Conservation (phyloP, 2,329 filamentous ascomycete genomes). For the Plectosphaerella plurivora region DNA sequence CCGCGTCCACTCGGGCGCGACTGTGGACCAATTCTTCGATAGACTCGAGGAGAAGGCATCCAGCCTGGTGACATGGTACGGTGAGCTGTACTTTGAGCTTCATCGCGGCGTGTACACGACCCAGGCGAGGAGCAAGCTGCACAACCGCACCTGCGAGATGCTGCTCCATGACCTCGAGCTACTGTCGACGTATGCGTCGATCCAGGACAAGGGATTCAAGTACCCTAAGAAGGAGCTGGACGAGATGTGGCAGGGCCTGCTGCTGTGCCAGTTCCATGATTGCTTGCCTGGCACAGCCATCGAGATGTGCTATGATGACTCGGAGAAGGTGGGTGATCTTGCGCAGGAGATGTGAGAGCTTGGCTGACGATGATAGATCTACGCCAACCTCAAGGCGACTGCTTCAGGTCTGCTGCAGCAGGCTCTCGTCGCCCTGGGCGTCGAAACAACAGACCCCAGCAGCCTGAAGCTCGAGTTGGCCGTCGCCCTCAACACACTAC, state of each 20-base stretch:
- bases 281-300: constrained; percentile 64
- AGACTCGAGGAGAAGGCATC: constrained; percentile 55
- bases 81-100: constrained; percentile 66
- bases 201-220: constrained; percentile 49
- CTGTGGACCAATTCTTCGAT: constrained; percentile 64
- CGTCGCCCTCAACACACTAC: constrained; percentile 54
- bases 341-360: not conserved
- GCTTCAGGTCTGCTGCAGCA: constrained; percentile 49
- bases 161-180: constrained; percentile 63
- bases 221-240: constrained; percentile 65
- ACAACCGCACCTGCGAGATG: constrained; percentile 60
- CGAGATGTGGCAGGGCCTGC: constrained; percentile 62
- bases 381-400: constrained; percentile 53
- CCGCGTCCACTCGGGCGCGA: constrained; percentile 57
- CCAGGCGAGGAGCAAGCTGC: constrained; percentile 64
- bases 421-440: constrained; percentile 50
- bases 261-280: constrained; percentile 67
- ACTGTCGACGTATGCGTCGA: constrained; percentile 56
- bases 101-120: constrained; percentile 67
- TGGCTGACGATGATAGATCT: constrained; percentile 32
- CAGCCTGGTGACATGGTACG: constrained; percentile 63
- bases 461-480: constrained; percentile 23
- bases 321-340: constrained; percentile 40
- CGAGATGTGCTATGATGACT: constrained; percentile 67
- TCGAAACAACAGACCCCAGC: constrained; percentile 30